Conservation (phyloP, 257 asterid genomes). For the Ocimum tenuiflorum region DNA sequence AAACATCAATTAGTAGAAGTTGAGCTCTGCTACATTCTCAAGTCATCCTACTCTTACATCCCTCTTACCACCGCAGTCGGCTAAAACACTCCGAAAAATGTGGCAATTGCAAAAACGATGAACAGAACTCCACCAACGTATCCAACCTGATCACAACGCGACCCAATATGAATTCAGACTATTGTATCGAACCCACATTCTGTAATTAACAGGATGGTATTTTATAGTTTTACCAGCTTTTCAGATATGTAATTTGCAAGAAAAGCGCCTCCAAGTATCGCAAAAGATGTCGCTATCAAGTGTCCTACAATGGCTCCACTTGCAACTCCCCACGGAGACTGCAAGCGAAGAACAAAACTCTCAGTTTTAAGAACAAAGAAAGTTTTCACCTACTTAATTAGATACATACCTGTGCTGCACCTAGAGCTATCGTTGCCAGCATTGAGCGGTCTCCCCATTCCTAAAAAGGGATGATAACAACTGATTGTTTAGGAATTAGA, state of each 20-base stretch:
- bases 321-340: slow-evolving; percentile 99
- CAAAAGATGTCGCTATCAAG: slow-evolving; percentile 69
- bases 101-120: slow-evolving; percentile 70
- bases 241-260: slow-evolving; percentile 91
- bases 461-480: background rate
- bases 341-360: too few species aligned
- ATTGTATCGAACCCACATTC: too few species aligned
- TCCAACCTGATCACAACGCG: slow-evolving; percentile 59
- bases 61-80: background rate
- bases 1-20: background rate
- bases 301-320: slow-evolving; percentile 92
- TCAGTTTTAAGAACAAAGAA: too few species aligned
- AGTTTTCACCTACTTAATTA: too few species aligned
- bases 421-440: slow-evolving; percentile 97
- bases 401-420: slow-evolving; percentile 88
- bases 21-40: background rate
- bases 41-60: too few species aligned
- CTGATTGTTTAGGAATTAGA: background rate
- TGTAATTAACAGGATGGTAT: background rate
- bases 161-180: background rate
- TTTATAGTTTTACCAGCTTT: slow-evolving; percentile 57
- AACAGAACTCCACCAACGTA: slow-evolving; percentile 80
- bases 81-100: slow-evolving; percentile 83
- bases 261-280: slow-evolving; percentile 88
- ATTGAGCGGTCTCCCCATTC: slow-evolving; percentile 92